Base-by-base conservation (phyloP, 495 filamentous ascomycete species). In the Bacidia rubella region DNA sequence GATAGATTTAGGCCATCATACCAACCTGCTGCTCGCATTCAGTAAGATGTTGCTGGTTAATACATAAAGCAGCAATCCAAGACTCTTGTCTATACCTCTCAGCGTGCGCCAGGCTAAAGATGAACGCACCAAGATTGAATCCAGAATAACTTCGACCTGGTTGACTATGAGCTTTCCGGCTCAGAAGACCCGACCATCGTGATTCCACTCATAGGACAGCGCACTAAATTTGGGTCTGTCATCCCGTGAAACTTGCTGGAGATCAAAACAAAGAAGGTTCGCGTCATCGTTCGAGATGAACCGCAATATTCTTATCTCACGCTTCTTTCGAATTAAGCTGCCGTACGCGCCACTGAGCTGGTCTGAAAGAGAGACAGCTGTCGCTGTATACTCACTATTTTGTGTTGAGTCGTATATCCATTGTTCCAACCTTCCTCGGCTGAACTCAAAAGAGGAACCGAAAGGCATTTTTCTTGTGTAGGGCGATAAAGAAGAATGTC, bases 1-100 rank as follows among this genome's bases (percentile, higher is more conserved):
- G n/a, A 20, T 52, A 52, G 35, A 52, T 52, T 11, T 52, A 48
- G 4, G 49, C 23, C 50, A 55, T 55, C 11, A 51, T 20, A n/a
- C 19, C 47, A n/a, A 54, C 51, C 47, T 54, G 46, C 26, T 11
- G 15, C 10, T 12, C n/a, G 48, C 47, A 11, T 26, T 54, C 57
- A 25, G 26, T 38, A 39, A 38, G 11, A 11, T 49, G 47, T 43
- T 17, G 20, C n/a, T 54, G 49, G 35, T 52, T 52, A 15, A 52
- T 52, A 22, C 49, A 52, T 11, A 47, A 44, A 2, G 35, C 50
- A 2, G 54, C 57, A 27, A 24, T 53, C 50, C 2, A 22, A 20
- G 11, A 26, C 32, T 39, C n/a, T 9, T n/a, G 32, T n/a, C n/a
- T n/a, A 9, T 9, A 39, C 32, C 9, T 39, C 32, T 39, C 32